These are phyloP conservation scores for Acanthamoeba royreba DNA, from an alignment of 208 protist genomes.

Conservation along the genomic window DNA sequence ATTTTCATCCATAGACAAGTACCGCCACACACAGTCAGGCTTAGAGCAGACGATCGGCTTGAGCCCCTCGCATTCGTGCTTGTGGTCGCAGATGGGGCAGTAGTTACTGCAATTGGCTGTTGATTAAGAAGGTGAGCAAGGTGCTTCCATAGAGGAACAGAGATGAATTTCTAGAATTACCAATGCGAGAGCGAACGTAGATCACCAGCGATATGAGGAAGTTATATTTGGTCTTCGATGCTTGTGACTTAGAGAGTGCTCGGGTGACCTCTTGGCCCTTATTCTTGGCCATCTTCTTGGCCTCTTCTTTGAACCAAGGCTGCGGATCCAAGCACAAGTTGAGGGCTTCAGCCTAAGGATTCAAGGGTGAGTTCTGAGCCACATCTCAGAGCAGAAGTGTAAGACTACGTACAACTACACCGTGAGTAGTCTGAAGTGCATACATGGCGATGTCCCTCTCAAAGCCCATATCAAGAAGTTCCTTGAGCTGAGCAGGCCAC, in stretches of 20 bases:
- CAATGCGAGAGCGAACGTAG: constrained; percentile 23
- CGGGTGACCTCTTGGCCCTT: neutral
- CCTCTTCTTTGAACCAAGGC: constrained; percentile 2
- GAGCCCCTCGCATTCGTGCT: constrained; percentile 17
- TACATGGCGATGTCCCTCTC: constrained; percentile 9
- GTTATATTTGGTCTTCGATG: neutral
- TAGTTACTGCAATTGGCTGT: constrained; percentile 39
- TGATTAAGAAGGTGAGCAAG: neutral
- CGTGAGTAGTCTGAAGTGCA: constrained; percentile 5
- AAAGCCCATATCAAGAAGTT: constrained; percentile 16
- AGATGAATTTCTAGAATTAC: neutral
- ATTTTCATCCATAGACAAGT: too few species aligned
- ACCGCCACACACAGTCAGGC: neutral
- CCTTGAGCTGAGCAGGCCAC: neutral
- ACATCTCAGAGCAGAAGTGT: neutral
- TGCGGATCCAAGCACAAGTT: neutral
- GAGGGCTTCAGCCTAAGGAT: neutral
- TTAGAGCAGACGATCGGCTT: constrained; percentile 39
- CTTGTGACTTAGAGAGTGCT: neutral
- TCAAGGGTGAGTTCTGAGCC: neutral
- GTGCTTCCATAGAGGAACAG: neutral
- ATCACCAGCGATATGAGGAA: constrained; percentile 1
- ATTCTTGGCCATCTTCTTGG: neutral
- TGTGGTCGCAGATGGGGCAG: constrained; percentile 17
- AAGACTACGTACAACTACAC: neutral